These are phyloP conservation scores for Typha latifolia DNA, from an alignment of 176 grass and related monocot genomes.

Conservation along the genomic window DNA sequence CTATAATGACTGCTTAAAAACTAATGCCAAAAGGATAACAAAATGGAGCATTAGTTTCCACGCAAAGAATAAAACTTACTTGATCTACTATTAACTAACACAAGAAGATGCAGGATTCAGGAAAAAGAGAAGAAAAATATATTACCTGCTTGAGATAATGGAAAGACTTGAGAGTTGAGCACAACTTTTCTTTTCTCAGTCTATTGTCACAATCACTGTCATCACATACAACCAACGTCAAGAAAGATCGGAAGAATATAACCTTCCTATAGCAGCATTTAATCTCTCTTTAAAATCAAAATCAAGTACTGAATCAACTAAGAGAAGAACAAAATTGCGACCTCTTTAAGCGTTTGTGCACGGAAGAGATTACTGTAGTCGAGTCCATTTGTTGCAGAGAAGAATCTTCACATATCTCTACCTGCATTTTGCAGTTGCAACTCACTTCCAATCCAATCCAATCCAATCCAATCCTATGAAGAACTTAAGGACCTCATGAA, in stretches of 20 bases:
- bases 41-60: no score
- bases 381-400: no score
- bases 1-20: no score
- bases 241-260: neutral
- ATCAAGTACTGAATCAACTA: neutral
- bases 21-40: no score
- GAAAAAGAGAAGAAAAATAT: neutral
- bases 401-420: no score
- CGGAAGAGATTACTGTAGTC: no score
- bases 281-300: slow-evolving; percentile 21
- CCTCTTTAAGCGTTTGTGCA: neutral
- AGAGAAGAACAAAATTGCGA: neutral
- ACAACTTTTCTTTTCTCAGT: slow-evolving; percentile 19
- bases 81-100: neutral
- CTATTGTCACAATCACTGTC: slow-evolving; percentile 27
- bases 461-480: no score
- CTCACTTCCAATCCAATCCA: no score
- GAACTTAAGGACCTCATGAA: no score
- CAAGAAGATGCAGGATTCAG: neutral
- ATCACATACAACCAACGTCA: neutral
- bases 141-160: slow-evolving; percentile 34
- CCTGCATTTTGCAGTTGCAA: no score
- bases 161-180: slow-evolving; percentile 32
- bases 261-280: neutral
- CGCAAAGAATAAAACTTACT: no score